A percentile compares a stretch with the other conserved stretches of the same genome.
Evolutionary conservation across 805 yeast genomes (phyloP).

Genomic region (Candida lessepsii): DNA sequence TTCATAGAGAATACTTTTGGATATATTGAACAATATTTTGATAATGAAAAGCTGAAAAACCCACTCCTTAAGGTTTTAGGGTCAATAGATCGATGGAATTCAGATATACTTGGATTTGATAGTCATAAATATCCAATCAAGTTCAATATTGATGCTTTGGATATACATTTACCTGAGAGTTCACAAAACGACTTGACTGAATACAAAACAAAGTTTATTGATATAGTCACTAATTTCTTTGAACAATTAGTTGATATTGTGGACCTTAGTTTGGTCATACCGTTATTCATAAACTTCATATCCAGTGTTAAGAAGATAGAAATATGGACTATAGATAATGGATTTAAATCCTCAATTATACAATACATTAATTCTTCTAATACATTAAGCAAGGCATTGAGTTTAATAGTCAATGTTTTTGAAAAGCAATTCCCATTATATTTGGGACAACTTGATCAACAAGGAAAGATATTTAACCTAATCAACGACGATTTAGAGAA

Average conservation of each 20-base stretch:
- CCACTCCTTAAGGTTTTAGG: slow-evolving; percentile 6
- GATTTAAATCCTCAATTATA: slow-evolving; percentile 16
- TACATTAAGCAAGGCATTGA: slow-evolving; percentile 9
- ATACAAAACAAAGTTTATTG: slow-evolving; percentile 8
- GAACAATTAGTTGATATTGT: background rate
- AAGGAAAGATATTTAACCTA: background rate
- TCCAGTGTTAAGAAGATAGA: slow-evolving; percentile 25
- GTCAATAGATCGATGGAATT: slow-evolving; percentile 23
- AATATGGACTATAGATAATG: slow-evolving; percentile 15
- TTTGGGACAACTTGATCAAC: background rate
- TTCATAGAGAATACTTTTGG: slow-evolving; percentile 35
- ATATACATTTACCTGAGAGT: slow-evolving; percentile 7
- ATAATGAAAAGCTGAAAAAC: slow-evolving; percentile 10
- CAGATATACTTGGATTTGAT: slow-evolving; percentile 29
- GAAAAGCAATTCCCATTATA: background rate
- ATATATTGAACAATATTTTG: slow-evolving; percentile 25
- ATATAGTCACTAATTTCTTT: background rate
- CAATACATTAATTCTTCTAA: slow-evolving; percentile 11
- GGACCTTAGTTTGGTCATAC: slow-evolving; percentile 9
- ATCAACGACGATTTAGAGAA: background rate
- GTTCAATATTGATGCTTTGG: slow-evolving; percentile 10
- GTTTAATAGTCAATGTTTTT: slow-evolving; percentile 11
- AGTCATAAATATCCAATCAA: slow-evolving; percentile 24
- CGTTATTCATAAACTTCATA: slow-evolving; percentile 25
- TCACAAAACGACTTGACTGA: slow-evolving; percentile 12